Percentiles rank a stretch among this genome's conserved stretches.
These are phyloP conservation scores for Ustilago shanxiensis DNA, from an alignment of 1,284 basidiomycete genomes.

Conservation along the genomic window DNA sequence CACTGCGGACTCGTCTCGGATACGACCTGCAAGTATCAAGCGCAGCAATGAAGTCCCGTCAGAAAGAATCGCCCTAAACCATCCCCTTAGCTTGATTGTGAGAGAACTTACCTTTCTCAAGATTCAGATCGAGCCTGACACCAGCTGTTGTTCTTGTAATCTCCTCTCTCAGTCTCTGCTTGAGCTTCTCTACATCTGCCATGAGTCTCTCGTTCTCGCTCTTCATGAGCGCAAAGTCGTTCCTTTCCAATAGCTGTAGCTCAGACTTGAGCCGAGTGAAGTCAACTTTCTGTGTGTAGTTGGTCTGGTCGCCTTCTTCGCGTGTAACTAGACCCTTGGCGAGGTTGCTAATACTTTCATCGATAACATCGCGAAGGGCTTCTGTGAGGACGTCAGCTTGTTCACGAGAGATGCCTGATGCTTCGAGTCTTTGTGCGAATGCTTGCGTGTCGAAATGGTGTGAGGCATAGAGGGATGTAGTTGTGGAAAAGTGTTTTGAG, in stretches of 20 bases:
- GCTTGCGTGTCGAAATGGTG: slow-evolving; percentile 68
- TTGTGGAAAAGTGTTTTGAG: slow-evolving; percentile 45
- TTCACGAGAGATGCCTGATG: slow-evolving; percentile 63
- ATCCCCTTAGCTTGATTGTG: neutral
- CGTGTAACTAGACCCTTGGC: slow-evolving; percentile 64
- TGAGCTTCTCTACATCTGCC: slow-evolving; percentile 93
- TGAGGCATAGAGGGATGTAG: slow-evolving; percentile 30
- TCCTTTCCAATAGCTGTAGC: slow-evolving; percentile 95
- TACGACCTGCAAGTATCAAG: slow-evolving; percentile 72
- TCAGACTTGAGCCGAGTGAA: slow-evolving; percentile 97
- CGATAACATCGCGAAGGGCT: slow-evolving; percentile 65
- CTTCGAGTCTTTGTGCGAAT: slow-evolving; percentile 66
- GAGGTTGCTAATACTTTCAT: slow-evolving; percentile 66
- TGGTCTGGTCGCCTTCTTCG: slow-evolving; percentile 66
- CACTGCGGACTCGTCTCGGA: slow-evolving; percentile 90
- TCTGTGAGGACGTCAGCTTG: slow-evolving; percentile 68
- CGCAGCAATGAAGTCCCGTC: neutral
- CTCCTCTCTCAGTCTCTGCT: slow-evolving; percentile 87
- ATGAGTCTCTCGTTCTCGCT: slow-evolving; percentile 92
- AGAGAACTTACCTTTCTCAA: slow-evolving; percentile 82
- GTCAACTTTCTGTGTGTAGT: slow-evolving; percentile 77
- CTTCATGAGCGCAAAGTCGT: slow-evolving; percentile 95
- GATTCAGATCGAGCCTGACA: slow-evolving; percentile 92
- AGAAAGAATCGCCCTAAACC: neutral
- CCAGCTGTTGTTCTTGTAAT: slow-evolving; percentile 91